A percentile compares a stretch with the other conserved stretches of the same genome.
phyloP scores from a whole-genome alignment of 2,329 filamentous ascomycete species.

The Paraphoma chrysanthemicola region DNA sequence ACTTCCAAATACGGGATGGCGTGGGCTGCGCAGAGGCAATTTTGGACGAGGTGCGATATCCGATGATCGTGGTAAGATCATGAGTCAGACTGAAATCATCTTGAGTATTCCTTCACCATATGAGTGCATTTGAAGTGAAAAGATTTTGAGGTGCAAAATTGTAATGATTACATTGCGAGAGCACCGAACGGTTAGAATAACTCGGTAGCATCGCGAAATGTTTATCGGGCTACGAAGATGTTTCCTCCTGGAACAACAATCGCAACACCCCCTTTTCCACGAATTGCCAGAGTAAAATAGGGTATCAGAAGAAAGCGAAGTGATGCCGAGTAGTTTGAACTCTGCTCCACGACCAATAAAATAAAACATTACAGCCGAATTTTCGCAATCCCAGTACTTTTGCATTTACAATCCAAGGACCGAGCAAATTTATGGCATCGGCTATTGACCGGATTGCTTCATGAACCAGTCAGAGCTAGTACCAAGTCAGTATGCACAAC shows the following conservation, averaged over 20 bases:
- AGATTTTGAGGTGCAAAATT: too few species aligned
- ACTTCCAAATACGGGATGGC: constrained; percentile 17
- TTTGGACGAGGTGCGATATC: background rate
- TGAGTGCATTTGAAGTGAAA: too few species aligned
- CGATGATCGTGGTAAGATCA: background rate
- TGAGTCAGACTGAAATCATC: background rate
- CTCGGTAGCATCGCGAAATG: too few species aligned
- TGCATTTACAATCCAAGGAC: background rate
- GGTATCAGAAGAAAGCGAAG: constrained; percentile 5
- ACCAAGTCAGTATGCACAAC: background rate
- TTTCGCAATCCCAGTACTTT: too few species aligned
- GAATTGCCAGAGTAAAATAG: background rate
- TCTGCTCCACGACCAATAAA: background rate
- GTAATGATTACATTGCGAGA: too few species aligned
- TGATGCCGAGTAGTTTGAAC: background rate
- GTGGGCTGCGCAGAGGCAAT: constrained; percentile 1
- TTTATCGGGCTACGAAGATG: too few species aligned
- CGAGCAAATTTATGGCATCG: background rate
- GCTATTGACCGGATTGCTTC: background rate
- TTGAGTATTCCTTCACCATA: background rate
- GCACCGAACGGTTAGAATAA: too few species aligned
- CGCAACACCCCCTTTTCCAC: background rate
- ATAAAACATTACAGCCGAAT: too few species aligned
- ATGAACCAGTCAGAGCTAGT: background rate
- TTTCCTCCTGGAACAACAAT: background rate